Base-by-base conservation (phyloP, 208 protist species). In the Zelonia costaricensis region DNA sequence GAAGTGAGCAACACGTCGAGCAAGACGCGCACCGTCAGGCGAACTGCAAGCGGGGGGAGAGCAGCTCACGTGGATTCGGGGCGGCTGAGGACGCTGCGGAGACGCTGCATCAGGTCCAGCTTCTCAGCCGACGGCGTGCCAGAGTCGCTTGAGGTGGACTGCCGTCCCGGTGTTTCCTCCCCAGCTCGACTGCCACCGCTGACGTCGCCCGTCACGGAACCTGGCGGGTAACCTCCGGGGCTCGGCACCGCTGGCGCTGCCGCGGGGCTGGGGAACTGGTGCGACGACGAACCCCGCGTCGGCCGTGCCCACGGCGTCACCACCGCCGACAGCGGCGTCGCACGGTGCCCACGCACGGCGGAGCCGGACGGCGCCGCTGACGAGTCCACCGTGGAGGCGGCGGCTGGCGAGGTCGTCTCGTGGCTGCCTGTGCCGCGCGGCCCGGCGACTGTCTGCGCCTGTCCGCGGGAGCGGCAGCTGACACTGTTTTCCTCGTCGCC, bases 31-130 rank as follows among this genome's bases (percentile, higher is more conserved):
- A n/a, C n/a, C n/a, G n/a, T n/a, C n/a, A n/a, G n/a, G n/a, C n/a
- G n/a, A n/a, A n/a, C n/a, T n/a, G n/a, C n/a, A n/a, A n/a, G n/a
- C n/a, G n/a, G n/a, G n/a, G n/a, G n/a, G n/a, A n/a, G n/a, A n/a
- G n/a, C n/a, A n/a, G n/a, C n/a, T n/a, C n/a, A n/a, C n/a, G n/a
- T n/a, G n/a, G n/a, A n/a, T n/a, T 39, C 54, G 5, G 28, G 15
- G 5, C 53, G 54, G 23, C 54, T 55, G 12, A 69, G 38, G 16
- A 69, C 39, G 35, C 31, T 56, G 33, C 62, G 62, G 16, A 69
- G 38, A n/a, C 62, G 52, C 35, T 62, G 45, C 62, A 69, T 69
- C 54, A 69, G 62, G 45, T 69, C 53, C 45, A 46, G 53, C 30
- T 68, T 68, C 27, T 54, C 52, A 15, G 40, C 42, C 0, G 18